Base-by-base conservation (phyloP, 768 basidiomycete genomes). In the Coprinellus micaceus region DNA sequence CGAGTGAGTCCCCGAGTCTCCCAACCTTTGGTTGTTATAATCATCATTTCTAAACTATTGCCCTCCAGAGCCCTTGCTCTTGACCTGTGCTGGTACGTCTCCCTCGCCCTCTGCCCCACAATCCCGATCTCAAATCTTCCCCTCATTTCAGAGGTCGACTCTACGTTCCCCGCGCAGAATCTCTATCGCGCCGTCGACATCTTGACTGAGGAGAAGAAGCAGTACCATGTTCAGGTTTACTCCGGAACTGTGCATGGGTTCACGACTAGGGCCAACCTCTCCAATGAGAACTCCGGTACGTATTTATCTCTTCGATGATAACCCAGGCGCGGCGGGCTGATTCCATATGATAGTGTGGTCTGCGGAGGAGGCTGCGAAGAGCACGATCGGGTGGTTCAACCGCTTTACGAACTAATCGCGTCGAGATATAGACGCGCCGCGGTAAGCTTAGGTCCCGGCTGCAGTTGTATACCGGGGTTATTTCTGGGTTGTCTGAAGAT, bases 141-240 rank as follows among this genome's bases (percentile, higher is more conserved):
- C 13, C n/a, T 7, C 12, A 1, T 22, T 49, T 4, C 63, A 81
- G 84, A 85, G 67, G 71, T 60, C 17, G 85, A 86, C 64, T 58
- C 60, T 1, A 76, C 82, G 0, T 86, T 86, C 73, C 74, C 81
- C 0, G 21, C 71, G 0, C 71, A 75, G 21, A 74, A 75, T 0
- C 82, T 83, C 30, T 78, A 77, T 26, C 71, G 76, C 2, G 80
- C 80, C 0, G 84, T 84, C 57, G 81, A 83, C 45, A 77, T 84
- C 7, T 66, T 87, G 15, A 70, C 76, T 4, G 77, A 76, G 54
- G 69, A 64, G n/a, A 81, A 81, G 50, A 76, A 77, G 0, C 71
- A 69, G 0, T 86, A 85, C 62, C 78, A 82, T 58, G 71, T 83
- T 59, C 84, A 85, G 46, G 62, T 82, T 17, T 86, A 85, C 64